Conservation (phyloP, 2,329 filamentous ascomycete species). For the Stagonosporopsis vannaccii region DNA sequence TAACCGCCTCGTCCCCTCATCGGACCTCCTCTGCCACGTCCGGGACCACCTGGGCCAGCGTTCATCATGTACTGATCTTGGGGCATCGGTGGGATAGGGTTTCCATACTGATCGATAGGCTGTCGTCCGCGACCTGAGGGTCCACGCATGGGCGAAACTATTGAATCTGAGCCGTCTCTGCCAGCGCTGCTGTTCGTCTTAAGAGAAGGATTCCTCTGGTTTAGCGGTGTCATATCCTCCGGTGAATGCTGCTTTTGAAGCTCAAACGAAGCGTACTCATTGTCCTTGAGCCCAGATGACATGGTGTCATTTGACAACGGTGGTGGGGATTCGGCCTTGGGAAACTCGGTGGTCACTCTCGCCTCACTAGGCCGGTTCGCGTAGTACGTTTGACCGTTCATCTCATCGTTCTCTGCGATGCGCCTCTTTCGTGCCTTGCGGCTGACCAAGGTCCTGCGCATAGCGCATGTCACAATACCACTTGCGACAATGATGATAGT, state of each 20-base stretch:
- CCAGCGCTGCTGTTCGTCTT: slow-evolving; percentile 59
- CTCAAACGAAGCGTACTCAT: slow-evolving; percentile 71
- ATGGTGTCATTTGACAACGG: slow-evolving; percentile 62
- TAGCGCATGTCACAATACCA: slow-evolving; percentile 88
- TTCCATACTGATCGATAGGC: slow-evolving; percentile 70
- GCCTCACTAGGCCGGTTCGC: slow-evolving; percentile 51
- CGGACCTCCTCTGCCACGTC: slow-evolving; percentile 52
- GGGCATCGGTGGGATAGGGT: slow-evolving; percentile 57
- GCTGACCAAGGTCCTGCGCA: slow-evolving; percentile 90
- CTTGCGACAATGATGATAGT: slow-evolving; percentile 84
- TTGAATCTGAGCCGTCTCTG: slow-evolving; percentile 51
- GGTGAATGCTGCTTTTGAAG: slow-evolving; percentile 63
- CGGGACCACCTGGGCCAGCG: slow-evolving; percentile 46
- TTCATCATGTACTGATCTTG: slow-evolving; percentile 55
- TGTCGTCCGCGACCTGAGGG: slow-evolving; percentile 49
- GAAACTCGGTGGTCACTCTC: slow-evolving; percentile 49
- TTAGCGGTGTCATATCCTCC: slow-evolving; percentile 76
- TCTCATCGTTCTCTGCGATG: slow-evolving; percentile 93
- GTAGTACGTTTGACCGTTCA: slow-evolving; percentile 95
- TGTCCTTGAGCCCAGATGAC: slow-evolving; percentile 60
- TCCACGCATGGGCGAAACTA: slow-evolving; percentile 43
- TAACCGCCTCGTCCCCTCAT: slow-evolving; percentile 51
- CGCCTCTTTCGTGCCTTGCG: slow-evolving; percentile 92
- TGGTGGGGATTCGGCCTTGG: slow-evolving; percentile 62
- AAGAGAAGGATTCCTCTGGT: slow-evolving; percentile 68